Percentiles rank a stretch among this genome's conserved stretches.
These are phyloP conservation scores for Talaromyces marneffei DNA, from an alignment of 2,329 filamentous ascomycete genomes.

Conservation along the genomic window DNA sequence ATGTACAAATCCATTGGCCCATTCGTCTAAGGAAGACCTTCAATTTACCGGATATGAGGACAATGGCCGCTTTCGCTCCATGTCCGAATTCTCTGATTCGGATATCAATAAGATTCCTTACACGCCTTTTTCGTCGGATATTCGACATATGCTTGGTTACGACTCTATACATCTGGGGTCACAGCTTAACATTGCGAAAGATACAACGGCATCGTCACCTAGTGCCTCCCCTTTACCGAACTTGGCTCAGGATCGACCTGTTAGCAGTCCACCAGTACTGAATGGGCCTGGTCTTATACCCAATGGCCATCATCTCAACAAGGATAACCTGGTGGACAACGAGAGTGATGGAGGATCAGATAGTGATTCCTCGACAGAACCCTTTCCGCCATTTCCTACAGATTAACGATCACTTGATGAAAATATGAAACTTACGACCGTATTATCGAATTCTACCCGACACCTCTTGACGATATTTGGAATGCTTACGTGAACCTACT, in stretches of 20 bases:
- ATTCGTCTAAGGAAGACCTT: not conserved
- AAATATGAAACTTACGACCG: not conserved
- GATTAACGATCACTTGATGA: not conserved
- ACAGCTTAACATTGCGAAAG: not conserved
- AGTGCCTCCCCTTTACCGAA: not conserved
- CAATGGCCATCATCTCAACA: not conserved
- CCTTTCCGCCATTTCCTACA: constrained; percentile 11
- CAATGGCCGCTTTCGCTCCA: constrained; percentile 2
- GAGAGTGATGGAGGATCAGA: not conserved
- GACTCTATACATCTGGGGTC: not conserved
- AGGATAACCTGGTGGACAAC: not conserved
- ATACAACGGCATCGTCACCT: not conserved
- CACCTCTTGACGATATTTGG: constrained; percentile 4
- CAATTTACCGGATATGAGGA: constrained; percentile 4
- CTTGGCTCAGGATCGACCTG: constrained; percentile 9
- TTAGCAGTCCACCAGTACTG: constrained; percentile 13
- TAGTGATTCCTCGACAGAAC: constrained; percentile 1
- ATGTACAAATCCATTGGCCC: constrained; percentile 1
- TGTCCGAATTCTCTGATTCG: constrained; percentile 9
- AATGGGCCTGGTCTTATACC: not conserved
- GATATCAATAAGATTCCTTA: constrained; percentile 3
- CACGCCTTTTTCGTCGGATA: constrained; percentile 5
- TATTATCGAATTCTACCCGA: not conserved
- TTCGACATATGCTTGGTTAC: not conserved
- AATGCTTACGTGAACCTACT: not conserved